Conservation (phyloP, 2,329 filamentous ascomycete genomes). For the Fusarium pilosicola region DNA sequence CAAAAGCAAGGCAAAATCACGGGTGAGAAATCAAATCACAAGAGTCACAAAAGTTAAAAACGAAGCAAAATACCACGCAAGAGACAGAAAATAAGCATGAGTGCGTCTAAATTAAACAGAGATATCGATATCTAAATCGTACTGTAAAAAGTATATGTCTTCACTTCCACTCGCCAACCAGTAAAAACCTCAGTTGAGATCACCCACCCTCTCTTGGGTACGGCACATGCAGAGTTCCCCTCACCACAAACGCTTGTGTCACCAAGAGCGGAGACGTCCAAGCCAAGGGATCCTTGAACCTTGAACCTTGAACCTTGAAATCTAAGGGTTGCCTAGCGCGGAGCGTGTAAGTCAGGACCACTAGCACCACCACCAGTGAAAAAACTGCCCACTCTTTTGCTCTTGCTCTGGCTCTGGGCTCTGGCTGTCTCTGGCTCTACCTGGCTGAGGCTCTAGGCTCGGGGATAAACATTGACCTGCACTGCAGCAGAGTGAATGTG, state of each 20-base stretch:
- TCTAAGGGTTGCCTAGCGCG: slow-evolving; percentile 26
- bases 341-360: slow-evolving; percentile 29
- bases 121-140: slow-evolving; percentile 18
- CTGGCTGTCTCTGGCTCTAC: neutral
- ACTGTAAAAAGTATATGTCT: slow-evolving; percentile 43
- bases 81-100: neutral
- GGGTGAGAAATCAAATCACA: neutral
- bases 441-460: slow-evolving; percentile 11
- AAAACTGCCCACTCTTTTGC: slow-evolving; percentile 8
- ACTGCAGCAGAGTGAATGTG: slow-evolving; percentile 1
- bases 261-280: slow-evolving; percentile 12
- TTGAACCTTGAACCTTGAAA: slow-evolving; percentile 23
- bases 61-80: neutral
- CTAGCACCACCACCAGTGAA: neutral
- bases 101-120: slow-evolving; percentile 6
- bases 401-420: neutral
- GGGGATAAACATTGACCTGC: slow-evolving; percentile 4
- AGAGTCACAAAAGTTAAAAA: neutral
- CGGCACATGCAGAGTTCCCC: slow-evolving; percentile 11
- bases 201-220: slow-evolving; percentile 19
- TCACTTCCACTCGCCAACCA: slow-evolving; percentile 22
- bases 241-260: slow-evolving; percentile 18
- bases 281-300: slow-evolving; percentile 28
- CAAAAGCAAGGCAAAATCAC: neutral
- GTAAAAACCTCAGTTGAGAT: slow-evolving; percentile 20